These are phyloP conservation scores for Lentinula sp. DNA, from an alignment of 768 basidiomycete genomes.

Conservation along the genomic window DNA sequence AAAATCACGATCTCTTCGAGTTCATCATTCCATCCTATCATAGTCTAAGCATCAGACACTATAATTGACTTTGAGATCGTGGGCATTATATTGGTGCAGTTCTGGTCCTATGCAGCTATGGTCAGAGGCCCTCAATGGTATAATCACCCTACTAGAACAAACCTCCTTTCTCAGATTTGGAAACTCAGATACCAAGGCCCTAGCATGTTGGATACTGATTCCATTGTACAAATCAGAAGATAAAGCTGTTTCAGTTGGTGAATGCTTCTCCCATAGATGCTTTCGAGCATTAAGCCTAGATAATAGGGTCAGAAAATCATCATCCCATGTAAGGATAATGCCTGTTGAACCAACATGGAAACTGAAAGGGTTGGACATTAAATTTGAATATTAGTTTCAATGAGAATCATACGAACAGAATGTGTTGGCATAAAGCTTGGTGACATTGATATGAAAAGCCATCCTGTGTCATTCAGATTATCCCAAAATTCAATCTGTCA, in stretches of 20 bases:
- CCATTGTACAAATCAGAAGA: not conserved
- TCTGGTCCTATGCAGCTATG: no score
- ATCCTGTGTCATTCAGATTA: constrained; percentile 25
- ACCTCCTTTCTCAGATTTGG: no score
- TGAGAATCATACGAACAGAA: constrained; percentile 33
- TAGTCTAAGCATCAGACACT: no score
- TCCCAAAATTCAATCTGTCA: not conserved
- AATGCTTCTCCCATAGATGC: not conserved
- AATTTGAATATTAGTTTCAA: not conserved
- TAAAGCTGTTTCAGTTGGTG: not conserved
- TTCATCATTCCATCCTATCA: no score
- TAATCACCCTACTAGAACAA: no score
- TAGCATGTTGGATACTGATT: not conserved
- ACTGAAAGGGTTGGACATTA: no score
- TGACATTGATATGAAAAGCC: constrained; percentile 41
- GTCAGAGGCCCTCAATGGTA: no score
- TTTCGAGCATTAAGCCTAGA: not conserved
- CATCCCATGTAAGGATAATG: not conserved
- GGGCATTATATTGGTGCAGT: no score
- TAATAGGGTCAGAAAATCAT: not conserved
- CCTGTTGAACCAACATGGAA: not conserved
- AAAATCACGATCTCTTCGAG: no score
- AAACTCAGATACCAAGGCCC: not conserved
- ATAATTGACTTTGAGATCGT: no score
- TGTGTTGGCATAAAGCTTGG: constrained; percentile 42